These are phyloP conservation scores for Cladosporium sp. DNA, from an alignment of 2,329 filamentous ascomycete species.

Conservation along the genomic window DNA sequence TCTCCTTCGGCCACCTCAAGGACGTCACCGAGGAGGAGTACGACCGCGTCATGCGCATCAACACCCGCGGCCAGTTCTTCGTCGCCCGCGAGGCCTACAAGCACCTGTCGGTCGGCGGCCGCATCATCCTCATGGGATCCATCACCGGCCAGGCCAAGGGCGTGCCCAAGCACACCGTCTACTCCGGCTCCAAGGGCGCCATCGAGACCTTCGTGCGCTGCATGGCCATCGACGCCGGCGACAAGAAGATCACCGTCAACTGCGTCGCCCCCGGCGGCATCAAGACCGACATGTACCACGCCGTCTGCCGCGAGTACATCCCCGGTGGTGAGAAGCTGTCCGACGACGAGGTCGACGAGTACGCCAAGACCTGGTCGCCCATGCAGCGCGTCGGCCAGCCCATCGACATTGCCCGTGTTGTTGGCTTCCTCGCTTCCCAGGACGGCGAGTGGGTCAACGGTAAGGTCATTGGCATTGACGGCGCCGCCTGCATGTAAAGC, in stretches of 20 bases:
- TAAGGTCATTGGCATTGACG: slow-evolving; percentile 55
- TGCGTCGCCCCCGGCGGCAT: slow-evolving; percentile 60
- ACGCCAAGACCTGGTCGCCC: slow-evolving; percentile 65
- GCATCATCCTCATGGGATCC: slow-evolving; percentile 58
- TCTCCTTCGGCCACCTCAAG: slow-evolving; percentile 56
- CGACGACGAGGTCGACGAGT: slow-evolving; percentile 63
- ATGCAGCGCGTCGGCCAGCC: slow-evolving; percentile 67
- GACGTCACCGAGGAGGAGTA: slow-evolving; percentile 58
- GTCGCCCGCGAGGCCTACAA: slow-evolving; percentile 60
- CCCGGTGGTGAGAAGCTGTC: slow-evolving; percentile 57
- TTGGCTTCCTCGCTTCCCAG: slow-evolving; percentile 61
- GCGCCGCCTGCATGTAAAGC: slow-evolving; percentile 44
- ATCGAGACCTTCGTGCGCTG: slow-evolving; percentile 58
- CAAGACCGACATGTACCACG: slow-evolving; percentile 63
- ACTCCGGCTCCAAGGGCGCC: slow-evolving; percentile 57
- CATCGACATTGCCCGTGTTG: slow-evolving; percentile 67
- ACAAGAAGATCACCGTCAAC: slow-evolving; percentile 62
- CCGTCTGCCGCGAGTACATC: slow-evolving; percentile 66
- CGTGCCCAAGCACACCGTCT: slow-evolving; percentile 57
- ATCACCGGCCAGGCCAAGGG: slow-evolving; percentile 61
- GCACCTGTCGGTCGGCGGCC: slow-evolving; percentile 53
- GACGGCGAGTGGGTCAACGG: slow-evolving; percentile 60
- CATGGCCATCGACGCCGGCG: slow-evolving; percentile 57
- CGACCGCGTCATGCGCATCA: slow-evolving; percentile 62
- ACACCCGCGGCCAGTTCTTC: slow-evolving; percentile 66